Base-by-base conservation (phyloP, 306 rosid genomes). In the Oxytropis ochrocephala region DNA sequence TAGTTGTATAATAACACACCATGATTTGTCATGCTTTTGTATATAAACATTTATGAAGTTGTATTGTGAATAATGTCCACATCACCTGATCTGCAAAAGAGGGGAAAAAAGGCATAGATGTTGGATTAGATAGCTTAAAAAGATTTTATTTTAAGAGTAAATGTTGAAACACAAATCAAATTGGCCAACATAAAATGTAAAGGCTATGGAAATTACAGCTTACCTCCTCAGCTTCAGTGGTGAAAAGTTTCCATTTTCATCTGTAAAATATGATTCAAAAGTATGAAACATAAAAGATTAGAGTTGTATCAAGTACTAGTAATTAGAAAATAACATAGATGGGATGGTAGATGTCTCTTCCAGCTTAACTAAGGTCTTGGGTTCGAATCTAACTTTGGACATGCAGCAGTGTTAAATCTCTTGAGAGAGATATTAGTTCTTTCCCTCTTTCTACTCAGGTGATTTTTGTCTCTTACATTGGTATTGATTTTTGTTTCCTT, bases 41-140 rank as follows among this genome's bases (percentile, higher is more conserved):
- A 52, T 8, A 35, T 17, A 64, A 58, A 49, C 13, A 72, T 64
- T 41, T 48, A 18, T 1, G 54, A 19, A 39, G 78, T 47, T 72
- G 71, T 50, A 78, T 69, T 41, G 55, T 50, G 61, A 61, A 75
- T 64, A 76, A 32, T 77, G 57, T 55, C 17, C 70, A 70, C 75
- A 42, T 69, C 78, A 87, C 87, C 96, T 89, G 93, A 78, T 39
- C 96, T 89, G 96, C 85, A 83, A 81, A 80, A 58, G 68, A 69
- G 44, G 7, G 32, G 58, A 27, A 49, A 5, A 67, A 62, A 21
- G 35, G 57, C 17, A 78, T 71, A 41, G 54, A 64, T 49, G 18
- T 49, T 13, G 49, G 53, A 73, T 79, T 53, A 73, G 82, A 53
- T 3, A 64, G n/a, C 14, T 73, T 61, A 58, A 53, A 56, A 38